Base-by-base conservation (phyloP, 2,329 filamentous ascomycete genomes). In the Hymenoscyphus scutula region DNA sequence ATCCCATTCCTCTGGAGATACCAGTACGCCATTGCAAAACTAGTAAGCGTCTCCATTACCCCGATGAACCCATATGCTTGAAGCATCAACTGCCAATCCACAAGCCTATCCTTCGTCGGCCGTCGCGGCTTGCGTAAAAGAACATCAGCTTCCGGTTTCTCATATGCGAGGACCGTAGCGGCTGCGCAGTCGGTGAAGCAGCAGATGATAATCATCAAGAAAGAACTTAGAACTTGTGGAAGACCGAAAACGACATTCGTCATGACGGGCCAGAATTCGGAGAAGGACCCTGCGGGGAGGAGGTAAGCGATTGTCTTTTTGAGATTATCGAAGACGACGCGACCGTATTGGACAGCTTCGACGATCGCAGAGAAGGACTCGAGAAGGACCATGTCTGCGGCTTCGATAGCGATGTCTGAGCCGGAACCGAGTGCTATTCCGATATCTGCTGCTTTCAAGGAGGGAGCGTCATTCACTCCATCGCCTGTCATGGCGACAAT, bases 111-210 rank as follows among this genome's bases (percentile, higher is more conserved):
- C 59, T 84, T 87, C 70, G 85, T 87, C 2, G 86, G 82, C 65
- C 88, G 84, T 48, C 90, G 83, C 0, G 89, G 90, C 57, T 82
- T 84, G 2, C 89, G 86, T 30, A 85, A 78, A 8, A 94, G 82
- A 0, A 93, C 84, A 68, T 93, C 89, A 0, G 88, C 87, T 74
- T 94, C 90, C 0, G 89, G 89, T 54, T 86, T 82, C 72, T 94
- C 90, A 71, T 91, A 92, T 0, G 89, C 89, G 7, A 94, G 81
- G 1, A 87, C 84, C 0, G 89, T 90, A 0, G 90, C 88, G 1
- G 88, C 88, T 6, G 84, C 83, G 66, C 88, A 91, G 72, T 94
- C 90, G 13, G 90, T 93, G 75, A 92, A 91, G 73, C 89, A 91
- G 72, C 75, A 65, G 13, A 63, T 67, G 53, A 71, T 71, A 60